Evolutionary conservation across 352 stramenopile genomes (phyloP).

Genomic region (Pythium coloratum): DNA sequence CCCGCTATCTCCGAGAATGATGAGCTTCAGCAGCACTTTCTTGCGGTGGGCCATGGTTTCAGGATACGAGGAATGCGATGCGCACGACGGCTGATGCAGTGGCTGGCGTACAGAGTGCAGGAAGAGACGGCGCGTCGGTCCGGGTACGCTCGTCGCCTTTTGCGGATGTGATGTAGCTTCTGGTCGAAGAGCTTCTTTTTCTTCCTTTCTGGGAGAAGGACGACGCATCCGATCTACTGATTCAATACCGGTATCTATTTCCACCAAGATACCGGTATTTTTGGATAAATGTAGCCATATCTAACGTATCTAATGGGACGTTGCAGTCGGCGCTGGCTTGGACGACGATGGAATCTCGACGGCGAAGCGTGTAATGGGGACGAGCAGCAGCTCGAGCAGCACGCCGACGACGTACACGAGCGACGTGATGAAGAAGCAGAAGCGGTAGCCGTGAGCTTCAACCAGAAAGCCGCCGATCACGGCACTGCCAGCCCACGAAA

Average conservation of each 20-base stretch:
- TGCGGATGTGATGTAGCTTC: neutral
- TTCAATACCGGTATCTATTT: slow-evolving; percentile 14
- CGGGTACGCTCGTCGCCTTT: neutral
- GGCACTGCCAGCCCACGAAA: slow-evolving; percentile 64
- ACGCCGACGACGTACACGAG: slow-evolving; percentile 48
- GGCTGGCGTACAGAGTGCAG: neutral
- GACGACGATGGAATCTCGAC: slow-evolving; percentile 8
- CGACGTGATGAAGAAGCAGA: slow-evolving; percentile 59
- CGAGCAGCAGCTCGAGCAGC: slow-evolving; percentile 48
- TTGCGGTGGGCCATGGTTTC: slow-evolving; percentile 87
- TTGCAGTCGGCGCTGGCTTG: neutral
- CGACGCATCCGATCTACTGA: slow-evolving; percentile 14
- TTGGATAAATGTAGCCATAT: slow-evolving; percentile 32
- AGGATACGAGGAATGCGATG: neutral
- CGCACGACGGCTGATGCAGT: neutral
- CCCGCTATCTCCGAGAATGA: slow-evolving; percentile 98
- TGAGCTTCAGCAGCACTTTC: slow-evolving; percentile 97
- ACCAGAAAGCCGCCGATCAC: slow-evolving; percentile 64
- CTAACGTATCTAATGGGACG: neutral
- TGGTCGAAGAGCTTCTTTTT: neutral
- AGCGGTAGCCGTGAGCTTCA: slow-evolving; percentile 58
- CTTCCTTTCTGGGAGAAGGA: slow-evolving; percentile 7
- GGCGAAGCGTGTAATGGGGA: slow-evolving; percentile 44
- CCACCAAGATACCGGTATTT: slow-evolving; percentile 17
- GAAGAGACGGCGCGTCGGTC: neutral